Evolutionary conservation across 2,329 filamentous ascomycete genomes (phyloP), one percentile per base, ranked within the genome.

Genomic region (Penicillium frequentans): DNA sequence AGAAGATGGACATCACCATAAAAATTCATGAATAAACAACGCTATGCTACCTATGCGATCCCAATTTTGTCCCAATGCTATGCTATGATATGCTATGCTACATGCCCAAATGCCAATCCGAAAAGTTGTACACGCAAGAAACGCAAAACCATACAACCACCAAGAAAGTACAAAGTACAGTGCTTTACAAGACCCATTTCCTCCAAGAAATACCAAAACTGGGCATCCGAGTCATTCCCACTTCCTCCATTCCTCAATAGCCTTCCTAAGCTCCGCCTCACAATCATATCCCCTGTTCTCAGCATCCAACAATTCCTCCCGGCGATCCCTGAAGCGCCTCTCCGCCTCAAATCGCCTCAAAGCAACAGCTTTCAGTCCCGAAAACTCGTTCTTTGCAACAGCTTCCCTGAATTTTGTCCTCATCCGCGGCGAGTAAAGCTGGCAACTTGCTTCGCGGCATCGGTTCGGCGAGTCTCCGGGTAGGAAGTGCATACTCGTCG

Each of bases 341-440:
- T 90, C 86, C 44, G 86, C 82, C 3, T 81, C 79, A 52, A 76
- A 80, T 21, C 83, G 71, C 63, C 83, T 80, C 63, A 87, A 79
- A 63, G 89, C 85, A 47, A 82, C 76, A 33, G 86, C 77, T 65
- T 83, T 84, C 39, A 96, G 73, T 61, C 87, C 87, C 24, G 80
- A 79, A 55, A 88, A 81, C 67, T 96, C 90, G 52, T 88, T 83
- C 35, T 82, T 81, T 55, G 82, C 78, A 45, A 90, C 86, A 0
- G 89, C 87, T 29, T 85, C 81, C 27, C 78, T 75, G 69, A 96
- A 96, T 1, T 90, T 81, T 0, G 82, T 81, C 42, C 91, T 82
- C 91, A 96, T 96, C 16, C 89, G 83, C 4, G 82, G 75, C 44
- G 90, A 93, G 71, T 95, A 96, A 3, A 97, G 81, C 72, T 93